These are phyloP conservation scores for Ganoderma meredithae DNA, from an alignment of 1,284 basidiomycete species.

Conservation along the genomic window DNA sequence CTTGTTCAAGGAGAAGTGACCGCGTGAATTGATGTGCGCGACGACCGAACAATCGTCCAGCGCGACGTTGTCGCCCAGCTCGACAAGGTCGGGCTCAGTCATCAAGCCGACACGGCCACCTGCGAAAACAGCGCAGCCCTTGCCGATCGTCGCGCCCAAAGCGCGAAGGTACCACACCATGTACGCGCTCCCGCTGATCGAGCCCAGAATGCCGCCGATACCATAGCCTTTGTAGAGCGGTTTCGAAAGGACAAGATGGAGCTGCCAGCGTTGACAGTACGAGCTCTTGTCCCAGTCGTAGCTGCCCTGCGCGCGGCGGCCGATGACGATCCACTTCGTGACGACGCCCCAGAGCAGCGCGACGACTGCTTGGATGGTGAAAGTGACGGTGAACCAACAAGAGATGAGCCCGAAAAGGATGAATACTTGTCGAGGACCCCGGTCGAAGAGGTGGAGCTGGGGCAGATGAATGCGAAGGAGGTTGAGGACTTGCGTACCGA, in stretches of 20 bases:
- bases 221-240: constrained; percentile 30
- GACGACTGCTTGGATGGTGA: constrained; percentile 47
- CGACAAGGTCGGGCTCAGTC: constrained; percentile 33
- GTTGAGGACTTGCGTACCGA: constrained; percentile 48
- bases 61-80: constrained; percentile 31
- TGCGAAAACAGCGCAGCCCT: constrained; percentile 31
- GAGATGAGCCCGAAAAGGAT: constrained; percentile 48
- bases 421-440: constrained; percentile 46
- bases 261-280: constrained; percentile 35
- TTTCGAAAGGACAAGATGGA: constrained; percentile 32
- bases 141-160: constrained; percentile 31
- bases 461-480: constrained; percentile 44
- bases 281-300: constrained; percentile 35
- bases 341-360: constrained; percentile 46
- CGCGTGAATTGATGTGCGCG: constrained; percentile 34
- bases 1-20: constrained; percentile 31
- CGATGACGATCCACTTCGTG: constrained; percentile 51
- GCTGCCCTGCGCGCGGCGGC: constrained; percentile 37
- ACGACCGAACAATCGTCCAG: constrained; percentile 33
- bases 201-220: constrained; percentile 29
- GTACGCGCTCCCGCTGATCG: constrained; percentile 29
- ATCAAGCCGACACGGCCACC: constrained; percentile 30
- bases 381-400: constrained; percentile 44
- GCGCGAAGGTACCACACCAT: constrained; percentile 32
- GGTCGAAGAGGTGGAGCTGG: constrained; percentile 42